Percentiles rank a stretch among this genome's conserved stretches.
phyloP scores from a whole-genome alignment of 345 rosid genomes.

The Eucalyptus melliodora region DNA sequence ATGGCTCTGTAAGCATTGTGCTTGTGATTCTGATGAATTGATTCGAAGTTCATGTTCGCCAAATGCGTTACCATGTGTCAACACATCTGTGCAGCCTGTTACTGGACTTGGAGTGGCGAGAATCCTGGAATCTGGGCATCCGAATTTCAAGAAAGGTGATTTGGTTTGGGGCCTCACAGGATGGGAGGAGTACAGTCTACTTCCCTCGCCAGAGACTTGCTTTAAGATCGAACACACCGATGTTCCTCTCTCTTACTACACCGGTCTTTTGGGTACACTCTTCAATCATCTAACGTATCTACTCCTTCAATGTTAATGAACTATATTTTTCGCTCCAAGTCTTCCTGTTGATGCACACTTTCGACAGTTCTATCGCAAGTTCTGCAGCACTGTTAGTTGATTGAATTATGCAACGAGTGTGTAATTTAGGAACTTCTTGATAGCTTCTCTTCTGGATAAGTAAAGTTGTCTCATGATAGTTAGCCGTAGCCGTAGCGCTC shows the following conservation, averaged over 20 bases:
- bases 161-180: not conserved
- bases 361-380: not conserved
- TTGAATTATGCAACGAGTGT: not conserved
- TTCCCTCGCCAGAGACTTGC: not conserved
- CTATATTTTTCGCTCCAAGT: not conserved
- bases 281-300: not conserved
- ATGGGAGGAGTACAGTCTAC: not conserved
- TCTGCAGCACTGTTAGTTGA: not conserved
- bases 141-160: not conserved
- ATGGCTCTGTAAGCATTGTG: not conserved
- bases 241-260: not conserved
- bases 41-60: accelerated
- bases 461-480: not conserved
- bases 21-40: not conserved
- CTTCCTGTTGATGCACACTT: not conserved
- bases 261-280: not conserved
- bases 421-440: not conserved
- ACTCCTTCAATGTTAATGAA: not conserved
- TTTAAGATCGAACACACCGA: not conserved
- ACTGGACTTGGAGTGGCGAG: not conserved
- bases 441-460: not conserved
- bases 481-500: not conserved
- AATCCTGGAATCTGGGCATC: not conserved
- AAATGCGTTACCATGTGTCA: not conserved
- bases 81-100: constrained; percentile 19